phyloP scores from a whole-genome alignment of 2,329 filamentous ascomycete genomes.

The Scedosporium dehoogii region DNA sequence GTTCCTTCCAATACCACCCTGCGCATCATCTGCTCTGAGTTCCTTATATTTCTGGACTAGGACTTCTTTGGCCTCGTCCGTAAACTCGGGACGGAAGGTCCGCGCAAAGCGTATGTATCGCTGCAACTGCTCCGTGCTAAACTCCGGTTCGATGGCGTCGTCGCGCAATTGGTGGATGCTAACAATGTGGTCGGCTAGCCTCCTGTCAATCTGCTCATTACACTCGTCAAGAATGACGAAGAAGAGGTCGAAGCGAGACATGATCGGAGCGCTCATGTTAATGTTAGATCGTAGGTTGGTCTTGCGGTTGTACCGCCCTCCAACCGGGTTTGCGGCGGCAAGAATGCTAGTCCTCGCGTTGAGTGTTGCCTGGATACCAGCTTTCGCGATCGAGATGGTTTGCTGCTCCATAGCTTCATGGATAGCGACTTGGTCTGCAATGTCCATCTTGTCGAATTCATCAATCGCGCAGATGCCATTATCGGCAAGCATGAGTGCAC shows the following conservation, averaged over 20 bases:
- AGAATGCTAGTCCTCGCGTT: slow-evolving; percentile 94
- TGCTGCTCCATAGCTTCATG: slow-evolving; percentile 99
- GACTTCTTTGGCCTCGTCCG: slow-evolving; percentile 71
- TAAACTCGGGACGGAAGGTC: slow-evolving; percentile 91
- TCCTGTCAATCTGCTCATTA: slow-evolving; percentile 82
- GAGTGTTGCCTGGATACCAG: slow-evolving; percentile 92
- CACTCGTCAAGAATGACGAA: slow-evolving; percentile 97
- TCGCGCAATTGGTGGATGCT: slow-evolving; percentile 87
- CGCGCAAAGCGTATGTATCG: slow-evolving; percentile 93
- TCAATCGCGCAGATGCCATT: slow-evolving; percentile 98
- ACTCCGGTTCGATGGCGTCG: slow-evolving; percentile 82
- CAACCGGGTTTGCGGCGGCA: slow-evolving; percentile 90
- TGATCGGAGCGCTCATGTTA: slow-evolving; percentile 98
- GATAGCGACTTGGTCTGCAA: slow-evolving; percentile 92
- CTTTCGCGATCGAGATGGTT: slow-evolving; percentile 97
- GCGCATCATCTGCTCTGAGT: slow-evolving; percentile 81
- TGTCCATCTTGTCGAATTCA: slow-evolving; percentile 99
- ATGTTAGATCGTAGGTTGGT: slow-evolving; percentile 87
- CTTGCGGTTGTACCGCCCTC: slow-evolving; percentile 95
- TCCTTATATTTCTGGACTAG: slow-evolving; percentile 95
- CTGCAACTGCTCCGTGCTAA: slow-evolving; percentile 92
- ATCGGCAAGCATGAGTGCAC: slow-evolving; percentile 92
- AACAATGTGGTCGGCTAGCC: slow-evolving; percentile 90
- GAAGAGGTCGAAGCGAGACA: slow-evolving; percentile 98
- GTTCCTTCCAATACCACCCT: slow-evolving; percentile 88